Evolutionary conservation across 192 early-diverging fungal genomes (phyloP).

Genomic region (Backusella tuberculispora): DNA sequence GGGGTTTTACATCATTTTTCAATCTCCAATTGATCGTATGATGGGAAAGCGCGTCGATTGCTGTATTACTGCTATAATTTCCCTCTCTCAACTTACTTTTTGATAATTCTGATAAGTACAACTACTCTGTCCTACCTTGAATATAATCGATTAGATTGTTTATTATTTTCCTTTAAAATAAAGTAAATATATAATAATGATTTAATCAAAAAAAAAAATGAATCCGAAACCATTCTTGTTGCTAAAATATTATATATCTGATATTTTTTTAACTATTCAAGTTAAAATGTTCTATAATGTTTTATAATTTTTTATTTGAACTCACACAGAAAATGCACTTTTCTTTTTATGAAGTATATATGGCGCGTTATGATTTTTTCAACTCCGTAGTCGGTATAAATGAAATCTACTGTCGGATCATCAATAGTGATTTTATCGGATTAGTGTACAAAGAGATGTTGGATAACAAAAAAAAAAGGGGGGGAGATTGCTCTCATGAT

Average conservation of each 20-base stretch:
- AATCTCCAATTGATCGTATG: constrained; percentile 9
- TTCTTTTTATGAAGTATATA: background rate
- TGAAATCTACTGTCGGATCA: constrained; percentile 9
- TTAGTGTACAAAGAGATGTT: background rate
- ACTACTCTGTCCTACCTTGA: background rate
- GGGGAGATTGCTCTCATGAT: too few species aligned
- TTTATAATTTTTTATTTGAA: background rate
- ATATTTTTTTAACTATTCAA: background rate
- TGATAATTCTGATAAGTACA: too few species aligned
- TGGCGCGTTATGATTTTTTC: background rate
- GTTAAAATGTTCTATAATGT: background rate
- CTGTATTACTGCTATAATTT: background rate
- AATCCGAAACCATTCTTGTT: background rate
- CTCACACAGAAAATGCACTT: background rate
- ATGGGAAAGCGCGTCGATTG: background rate
- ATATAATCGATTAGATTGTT: background rate
- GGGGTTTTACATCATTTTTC: constrained; percentile 9
- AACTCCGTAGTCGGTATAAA: constrained; percentile 7
- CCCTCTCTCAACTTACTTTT: too few species aligned
- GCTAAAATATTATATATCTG: background rate
- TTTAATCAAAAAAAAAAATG: background rate
- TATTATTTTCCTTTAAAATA: background rate
- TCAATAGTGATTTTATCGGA: background rate
- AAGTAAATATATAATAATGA: too few species aligned
- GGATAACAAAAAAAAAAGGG: background rate